These are phyloP conservation scores for Fusarium poae DNA, from an alignment of 2,329 filamentous ascomycete species.

Conservation along the genomic window DNA sequence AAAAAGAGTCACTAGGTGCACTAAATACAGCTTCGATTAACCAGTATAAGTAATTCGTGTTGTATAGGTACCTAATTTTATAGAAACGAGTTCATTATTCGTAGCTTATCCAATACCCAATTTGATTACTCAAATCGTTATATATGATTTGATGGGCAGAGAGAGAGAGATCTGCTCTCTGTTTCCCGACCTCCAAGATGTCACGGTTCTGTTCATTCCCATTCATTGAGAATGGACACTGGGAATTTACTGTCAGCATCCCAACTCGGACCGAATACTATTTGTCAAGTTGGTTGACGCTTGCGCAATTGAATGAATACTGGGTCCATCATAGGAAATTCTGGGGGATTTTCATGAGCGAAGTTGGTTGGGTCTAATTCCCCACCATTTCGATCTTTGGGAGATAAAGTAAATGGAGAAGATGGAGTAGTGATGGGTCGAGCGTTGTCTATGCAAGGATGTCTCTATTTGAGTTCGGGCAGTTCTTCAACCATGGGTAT, in stretches of 20 bases:
- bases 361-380: conserved; percentile 29
- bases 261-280: conserved; percentile 17
- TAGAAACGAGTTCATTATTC: no score
- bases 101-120: no score
- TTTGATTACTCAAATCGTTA: no score
- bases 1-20: not conserved
- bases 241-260: not conserved
- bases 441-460: conserved; percentile 18
- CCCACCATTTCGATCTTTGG: conserved; percentile 23
- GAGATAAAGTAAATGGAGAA: conserved; percentile 33
- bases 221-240: not conserved
- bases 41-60: not conserved
- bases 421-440: conserved; percentile 31
- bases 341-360: conserved; percentile 26
- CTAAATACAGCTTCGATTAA: no score
- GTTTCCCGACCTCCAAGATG: no score
- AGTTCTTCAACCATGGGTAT: not conserved
- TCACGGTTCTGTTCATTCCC: not conserved
- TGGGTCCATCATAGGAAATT: conserved; percentile 20
- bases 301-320: conserved; percentile 25
- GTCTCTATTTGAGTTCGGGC: not conserved
- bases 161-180: no score
- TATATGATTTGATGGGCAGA: no score
- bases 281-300: conserved; percentile 5
- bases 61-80: no score